phyloP scores from a whole-genome alignment of 805 yeast species.

The Hanseniaspora valbyensis region DNA sequence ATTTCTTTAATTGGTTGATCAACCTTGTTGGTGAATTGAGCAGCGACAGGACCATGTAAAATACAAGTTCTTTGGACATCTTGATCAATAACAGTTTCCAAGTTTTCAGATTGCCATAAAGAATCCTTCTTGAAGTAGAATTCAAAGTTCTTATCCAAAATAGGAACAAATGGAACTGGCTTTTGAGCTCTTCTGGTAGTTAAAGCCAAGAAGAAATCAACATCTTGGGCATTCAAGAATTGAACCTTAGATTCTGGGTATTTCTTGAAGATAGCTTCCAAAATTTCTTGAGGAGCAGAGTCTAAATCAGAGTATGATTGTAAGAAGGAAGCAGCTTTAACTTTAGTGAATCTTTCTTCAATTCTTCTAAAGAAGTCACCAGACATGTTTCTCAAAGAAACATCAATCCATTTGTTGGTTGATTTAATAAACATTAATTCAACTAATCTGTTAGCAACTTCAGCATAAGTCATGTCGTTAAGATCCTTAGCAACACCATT shows the following conservation, averaged over 20 bases:
- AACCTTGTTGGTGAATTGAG: slow-evolving; percentile 73
- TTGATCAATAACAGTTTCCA: slow-evolving; percentile 88
- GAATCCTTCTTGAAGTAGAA: slow-evolving; percentile 97
- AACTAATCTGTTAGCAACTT: slow-evolving; percentile 75
- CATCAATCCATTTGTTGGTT: slow-evolving; percentile 78
- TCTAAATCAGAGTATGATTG: slow-evolving; percentile 63
- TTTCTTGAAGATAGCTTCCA: slow-evolving; percentile 49
- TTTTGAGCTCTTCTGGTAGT: slow-evolving; percentile 80
- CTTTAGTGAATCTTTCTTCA: slow-evolving; percentile 82
- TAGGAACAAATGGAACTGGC: slow-evolving; percentile 97
- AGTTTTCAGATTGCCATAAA: slow-evolving; percentile 95
- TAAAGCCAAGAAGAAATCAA: slow-evolving; percentile 77
- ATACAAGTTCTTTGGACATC: slow-evolving; percentile 99
- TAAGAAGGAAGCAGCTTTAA: slow-evolving; percentile 51
- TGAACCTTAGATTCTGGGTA: slow-evolving; percentile 71
- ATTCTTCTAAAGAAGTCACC: slow-evolving; percentile 85
- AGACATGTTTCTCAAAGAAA: slow-evolving; percentile 69
- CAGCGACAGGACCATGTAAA: slow-evolving; percentile 97
- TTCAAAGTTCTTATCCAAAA: slow-evolving; percentile 86
- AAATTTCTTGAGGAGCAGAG: slow-evolving; percentile 45
- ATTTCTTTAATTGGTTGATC: slow-evolving; percentile 90
- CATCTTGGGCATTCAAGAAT: slow-evolving; percentile 87
- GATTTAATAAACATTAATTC: slow-evolving; percentile 78
- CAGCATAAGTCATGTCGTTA: slow-evolving; percentile 90
- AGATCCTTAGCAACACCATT: slow-evolving; percentile 73